A percentile compares a stretch with the other conserved stretches of the same genome.
Conservation (phyloP, 192 early-diverging fungal species). For the Coemansia sp. region DNA sequence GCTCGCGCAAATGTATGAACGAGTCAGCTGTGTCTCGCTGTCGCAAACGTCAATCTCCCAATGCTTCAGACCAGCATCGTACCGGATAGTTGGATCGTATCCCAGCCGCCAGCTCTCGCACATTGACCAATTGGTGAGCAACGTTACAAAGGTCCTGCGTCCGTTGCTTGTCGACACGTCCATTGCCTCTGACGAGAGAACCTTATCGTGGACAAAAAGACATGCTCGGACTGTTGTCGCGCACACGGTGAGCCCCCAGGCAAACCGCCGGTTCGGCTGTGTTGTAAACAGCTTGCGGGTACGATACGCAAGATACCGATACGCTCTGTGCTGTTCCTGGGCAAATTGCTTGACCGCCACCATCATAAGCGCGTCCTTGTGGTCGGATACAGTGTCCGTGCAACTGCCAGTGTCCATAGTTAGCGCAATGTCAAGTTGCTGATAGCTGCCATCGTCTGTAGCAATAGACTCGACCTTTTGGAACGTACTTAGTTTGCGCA, state of each 20-base stretch:
- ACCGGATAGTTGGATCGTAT: constrained; percentile 1
- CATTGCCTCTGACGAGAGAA: constrained; percentile 8
- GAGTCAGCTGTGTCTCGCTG: neutral
- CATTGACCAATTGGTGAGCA: constrained; percentile 13
- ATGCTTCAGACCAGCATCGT: neutral
- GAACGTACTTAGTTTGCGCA: neutral
- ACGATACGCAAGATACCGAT: constrained; percentile 9
- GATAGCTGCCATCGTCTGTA: neutral
- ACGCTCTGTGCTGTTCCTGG: neutral
- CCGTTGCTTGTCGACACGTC: neutral
- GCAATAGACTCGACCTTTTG: neutral
- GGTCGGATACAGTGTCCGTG: neutral
- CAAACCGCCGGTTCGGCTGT: constrained; percentile 13
- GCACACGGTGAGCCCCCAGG: constrained; percentile 28
- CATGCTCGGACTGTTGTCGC: constrained; percentile 2
- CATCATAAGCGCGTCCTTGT: neutral
- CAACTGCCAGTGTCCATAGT: neutral
- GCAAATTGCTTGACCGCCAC: neutral
- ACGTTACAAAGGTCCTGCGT: constrained; percentile 1
- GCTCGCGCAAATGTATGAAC: neutral
- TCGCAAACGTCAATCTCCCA: constrained; percentile 6
- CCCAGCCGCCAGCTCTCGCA: constrained; percentile 5
- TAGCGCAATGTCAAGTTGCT: neutral
- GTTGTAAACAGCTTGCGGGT: constrained; percentile 10
- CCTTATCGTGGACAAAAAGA: constrained; percentile 3